These are phyloP conservation scores for Aphanomyces invadans DNA, from an alignment of 352 stramenopile genomes.

Conservation along the genomic window DNA sequence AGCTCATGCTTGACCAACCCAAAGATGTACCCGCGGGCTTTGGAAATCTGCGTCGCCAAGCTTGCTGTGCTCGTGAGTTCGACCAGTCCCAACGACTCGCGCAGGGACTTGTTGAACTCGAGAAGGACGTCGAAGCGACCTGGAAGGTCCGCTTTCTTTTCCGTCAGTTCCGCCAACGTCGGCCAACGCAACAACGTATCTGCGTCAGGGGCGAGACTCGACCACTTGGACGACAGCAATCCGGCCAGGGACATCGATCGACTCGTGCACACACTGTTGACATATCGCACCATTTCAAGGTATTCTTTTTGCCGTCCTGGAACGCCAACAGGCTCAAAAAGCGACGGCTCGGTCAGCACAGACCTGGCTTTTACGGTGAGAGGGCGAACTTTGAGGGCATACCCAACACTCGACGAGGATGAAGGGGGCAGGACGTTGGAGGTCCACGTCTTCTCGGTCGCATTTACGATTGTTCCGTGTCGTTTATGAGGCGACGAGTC, in stretches of 20 bases:
- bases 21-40: constrained; percentile 44
- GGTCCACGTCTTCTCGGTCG: not conserved
- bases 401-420: not conserved
- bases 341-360: not conserved
- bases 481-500: constrained; percentile 30
- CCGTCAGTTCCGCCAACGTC: constrained; percentile 47
- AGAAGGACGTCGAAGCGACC: constrained; percentile 59
- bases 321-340: not conserved
- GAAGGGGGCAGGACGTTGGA: not conserved
- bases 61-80: not conserved
- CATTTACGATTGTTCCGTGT: constrained; percentile 1
- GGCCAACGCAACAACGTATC: constrained; percentile 64
- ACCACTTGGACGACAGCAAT: constrained; percentile 45
- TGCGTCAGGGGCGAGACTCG: constrained; percentile 44
- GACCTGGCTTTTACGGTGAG: not conserved
- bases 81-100: constrained; percentile 48
- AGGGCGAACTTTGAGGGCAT: not conserved
- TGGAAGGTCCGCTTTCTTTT: constrained; percentile 27
- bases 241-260: constrained; percentile 43
- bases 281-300: constrained; percentile 61
- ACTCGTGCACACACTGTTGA: constrained; percentile 50
- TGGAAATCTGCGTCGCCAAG: not conserved
- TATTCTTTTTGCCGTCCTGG: constrained; percentile 16
- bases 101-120: constrained; percentile 54
- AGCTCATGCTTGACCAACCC: constrained; percentile 56